These are phyloP conservation scores for Quercus berberidifolia DNA, from an alignment of 306 rosid genomes.

Conservation along the genomic window DNA sequence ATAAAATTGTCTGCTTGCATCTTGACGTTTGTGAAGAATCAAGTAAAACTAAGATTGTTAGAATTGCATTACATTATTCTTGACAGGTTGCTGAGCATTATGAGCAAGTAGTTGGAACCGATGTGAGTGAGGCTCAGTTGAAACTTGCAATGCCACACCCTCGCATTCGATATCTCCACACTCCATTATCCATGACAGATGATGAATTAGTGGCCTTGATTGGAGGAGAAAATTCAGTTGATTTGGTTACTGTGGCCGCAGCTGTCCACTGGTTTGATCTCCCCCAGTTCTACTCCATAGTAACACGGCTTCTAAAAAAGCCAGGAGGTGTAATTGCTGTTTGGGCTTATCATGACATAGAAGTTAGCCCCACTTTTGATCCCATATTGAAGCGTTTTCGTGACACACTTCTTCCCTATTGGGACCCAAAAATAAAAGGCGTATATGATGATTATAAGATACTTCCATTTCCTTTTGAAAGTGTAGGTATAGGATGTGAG, in stretches of 20 bases:
- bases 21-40: too few species aligned
- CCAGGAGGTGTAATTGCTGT: conserved; percentile 28
- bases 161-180: too few species aligned
- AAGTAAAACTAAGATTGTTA: too few species aligned
- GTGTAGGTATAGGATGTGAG: background rate
- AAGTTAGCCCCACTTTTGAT: background rate
- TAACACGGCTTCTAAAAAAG: conserved; percentile 22
- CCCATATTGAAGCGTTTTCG: background rate
- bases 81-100: conserved; percentile 10
- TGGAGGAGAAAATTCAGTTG: too few species aligned
- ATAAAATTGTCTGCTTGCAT: too few species aligned
- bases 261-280: too few species aligned
- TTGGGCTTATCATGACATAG: background rate
- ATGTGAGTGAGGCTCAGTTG: too few species aligned
- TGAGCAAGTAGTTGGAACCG: too few species aligned
- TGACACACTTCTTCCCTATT: background rate
- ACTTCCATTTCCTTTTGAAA: background rate
- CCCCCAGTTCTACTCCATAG: conserved; percentile 15
- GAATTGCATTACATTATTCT: background rate
- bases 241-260: too few species aligned
- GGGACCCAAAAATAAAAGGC: background rate
- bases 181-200: too few species aligned
- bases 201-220: too few species aligned
- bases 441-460: background rate
- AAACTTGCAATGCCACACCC: too few species aligned